Base-by-base conservation (phyloP, 495 filamentous ascomycete species). In the Physcia stellaris region DNA sequence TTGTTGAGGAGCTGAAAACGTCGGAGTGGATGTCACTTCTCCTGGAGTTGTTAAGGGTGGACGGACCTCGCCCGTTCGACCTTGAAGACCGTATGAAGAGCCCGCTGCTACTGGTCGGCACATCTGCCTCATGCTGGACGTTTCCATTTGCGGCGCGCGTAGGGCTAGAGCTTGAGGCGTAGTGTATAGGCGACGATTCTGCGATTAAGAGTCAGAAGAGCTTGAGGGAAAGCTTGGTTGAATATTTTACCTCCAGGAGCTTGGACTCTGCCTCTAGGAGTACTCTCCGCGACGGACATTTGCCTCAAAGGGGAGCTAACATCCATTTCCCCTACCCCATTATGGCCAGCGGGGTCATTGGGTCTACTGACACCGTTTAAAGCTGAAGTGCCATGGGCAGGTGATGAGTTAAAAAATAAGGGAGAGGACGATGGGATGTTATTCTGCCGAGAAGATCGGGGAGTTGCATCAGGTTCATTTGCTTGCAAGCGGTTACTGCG, bases 151-250 rank as follows among this genome's bases (percentile, higher is more conserved):
- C 18, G 15, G 51, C 53, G 40, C 75, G 71, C 15, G 73, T 73
- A 2, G 85, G 84, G 53, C 83, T 90, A 23, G 86, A 90, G 53
- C 83, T 92, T 32, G 86, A 71, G 21, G 79, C 79, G 50, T 93
- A 95, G 46, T 77, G 77, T 47, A 95, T 84, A 1, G 86, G 86
- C 6, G 86, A 95, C 0, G 86, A 95, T 47, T 86, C 86, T 92
- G 39, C 35, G 17, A 29, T 4, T 6, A 39, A 23, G 24, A 6
- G 37, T 59, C 42, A 58, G 48, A 18, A 39, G 35, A 21, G 3
- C 26, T n/a, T 4, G 4, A 31, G 18, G 26, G 27, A 15, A 35
- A 32, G 5, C 40, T 3, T 6, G 4, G 23, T 41, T 26, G 12
- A 22, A 10, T 29, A 7, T 40, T 19, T 32, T 26, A 49, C 46